A percentile compares a stretch with the other conserved stretches of the same genome.
These are phyloP conservation scores for Cicer yamashitae DNA, from an alignment of 306 rosid genomes.

Conservation along the genomic window DNA sequence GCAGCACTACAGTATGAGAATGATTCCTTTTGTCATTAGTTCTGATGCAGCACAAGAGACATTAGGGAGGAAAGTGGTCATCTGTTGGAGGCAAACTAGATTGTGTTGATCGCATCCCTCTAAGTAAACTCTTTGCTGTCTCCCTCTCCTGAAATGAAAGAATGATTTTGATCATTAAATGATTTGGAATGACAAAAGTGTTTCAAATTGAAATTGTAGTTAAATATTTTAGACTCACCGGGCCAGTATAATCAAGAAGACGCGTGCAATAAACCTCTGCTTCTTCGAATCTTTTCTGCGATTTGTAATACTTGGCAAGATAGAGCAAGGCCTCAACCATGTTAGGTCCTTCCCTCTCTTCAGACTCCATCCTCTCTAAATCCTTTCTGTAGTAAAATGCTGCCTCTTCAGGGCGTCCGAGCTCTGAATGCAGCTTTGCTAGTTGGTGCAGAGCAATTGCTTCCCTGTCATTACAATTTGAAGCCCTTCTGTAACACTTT, in stretches of 20 bases:
- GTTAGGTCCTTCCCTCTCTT: slow-evolving; percentile 97
- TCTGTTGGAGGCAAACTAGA: slow-evolving; percentile 74
- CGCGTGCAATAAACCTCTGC: slow-evolving; percentile 96
- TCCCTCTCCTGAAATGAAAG: slow-evolving; percentile 77
- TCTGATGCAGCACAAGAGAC: slow-evolving; percentile 17
- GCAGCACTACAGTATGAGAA: not conserved
- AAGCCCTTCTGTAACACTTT: slow-evolving; percentile 91
- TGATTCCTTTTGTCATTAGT: too few species aligned
- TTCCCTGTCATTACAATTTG: slow-evolving; percentile 84
- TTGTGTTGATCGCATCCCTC: slow-evolving; percentile 81
- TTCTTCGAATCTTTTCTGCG: slow-evolving; percentile 72
- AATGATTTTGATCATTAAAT: slow-evolving; percentile 28
- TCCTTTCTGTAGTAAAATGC: slow-evolving; percentile 90
- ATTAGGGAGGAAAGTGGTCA: slow-evolving; percentile 82
- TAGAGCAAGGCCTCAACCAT: slow-evolving; percentile 87
- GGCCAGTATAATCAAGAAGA: slow-evolving; percentile 92
- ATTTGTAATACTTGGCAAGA: slow-evolving; percentile 74
- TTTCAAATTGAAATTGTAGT: slow-evolving; percentile 22
- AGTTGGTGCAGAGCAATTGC: slow-evolving; percentile 89
- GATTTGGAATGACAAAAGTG: not conserved
- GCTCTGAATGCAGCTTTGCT: slow-evolving; percentile 78
- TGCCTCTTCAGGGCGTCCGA: slow-evolving; percentile 81
- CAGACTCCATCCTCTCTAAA: slow-evolving; percentile 93
- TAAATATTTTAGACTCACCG: slow-evolving; percentile 62
- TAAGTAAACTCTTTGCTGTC: slow-evolving; percentile 85